phyloP scores from a whole-genome alignment of 495 filamentous ascomycete genomes.

The Neurospora tetraspora region DNA sequence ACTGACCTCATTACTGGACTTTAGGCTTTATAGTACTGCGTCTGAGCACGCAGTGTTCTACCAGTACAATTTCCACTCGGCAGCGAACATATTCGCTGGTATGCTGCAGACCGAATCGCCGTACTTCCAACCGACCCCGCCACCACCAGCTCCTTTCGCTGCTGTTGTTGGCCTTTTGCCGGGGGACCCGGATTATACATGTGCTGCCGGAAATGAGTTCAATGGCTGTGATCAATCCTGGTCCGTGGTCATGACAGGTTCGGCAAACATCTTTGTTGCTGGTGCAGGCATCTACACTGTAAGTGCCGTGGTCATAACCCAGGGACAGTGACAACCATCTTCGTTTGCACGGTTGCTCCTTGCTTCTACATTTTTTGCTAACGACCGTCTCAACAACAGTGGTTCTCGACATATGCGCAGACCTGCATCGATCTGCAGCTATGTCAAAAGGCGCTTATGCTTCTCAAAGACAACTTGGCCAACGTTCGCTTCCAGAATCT shows the following conservation, averaged over 20 bases:
- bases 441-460: conserved; percentile 74
- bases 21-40: too few species aligned
- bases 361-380: conserved; percentile 31
- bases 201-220: not conserved
- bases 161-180: conserved; percentile 6
- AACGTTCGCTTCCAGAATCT: conserved; percentile 32
- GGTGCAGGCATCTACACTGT: conserved; percentile 13
- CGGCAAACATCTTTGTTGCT: conserved; percentile 11
- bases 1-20: too few species aligned
- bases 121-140: conserved; percentile 76
- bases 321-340: too few species aligned
- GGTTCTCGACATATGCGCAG: conserved; percentile 52
- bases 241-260: conserved; percentile 14
- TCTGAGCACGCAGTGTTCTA: conserved; percentile 73
- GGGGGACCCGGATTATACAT: conserved; percentile 9
- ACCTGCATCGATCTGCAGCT: conserved; percentile 55
- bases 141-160: conserved; percentile 49
- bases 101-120: conserved; percentile 81
- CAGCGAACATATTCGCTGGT: conserved; percentile 67
- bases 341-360: too few species aligned
- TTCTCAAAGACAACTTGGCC: conserved; percentile 55
- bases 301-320: too few species aligned
- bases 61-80: conserved; percentile 63
- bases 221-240: conserved; percentile 14
- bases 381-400: conserved; percentile 55